Percentiles rank a stretch among this genome's conserved stretches.
phyloP scores from a whole-genome alignment of 495 filamentous ascomycete genomes.

The Annulohypoxylon nitens region DNA sequence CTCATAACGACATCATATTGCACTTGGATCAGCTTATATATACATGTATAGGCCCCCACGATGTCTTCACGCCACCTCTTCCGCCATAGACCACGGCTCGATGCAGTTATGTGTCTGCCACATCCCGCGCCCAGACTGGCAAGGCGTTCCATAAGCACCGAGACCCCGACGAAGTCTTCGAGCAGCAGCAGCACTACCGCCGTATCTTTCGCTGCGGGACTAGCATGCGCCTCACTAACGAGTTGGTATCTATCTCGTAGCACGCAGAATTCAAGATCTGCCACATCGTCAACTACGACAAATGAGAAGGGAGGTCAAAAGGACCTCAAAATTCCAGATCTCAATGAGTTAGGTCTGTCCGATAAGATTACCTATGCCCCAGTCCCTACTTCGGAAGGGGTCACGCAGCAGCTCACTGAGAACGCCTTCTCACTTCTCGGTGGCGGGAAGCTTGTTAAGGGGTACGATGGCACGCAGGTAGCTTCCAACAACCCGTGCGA shows the following conservation, averaged over 20 bases:
- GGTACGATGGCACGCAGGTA: slow-evolving; percentile 63
- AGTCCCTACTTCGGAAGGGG: slow-evolving; percentile 42
- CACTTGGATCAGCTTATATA: not conserved
- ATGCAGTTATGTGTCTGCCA: slow-evolving; percentile 25
- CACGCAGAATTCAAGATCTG: not conserved
- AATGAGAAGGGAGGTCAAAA: not conserved
- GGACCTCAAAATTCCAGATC: slow-evolving; percentile 37
- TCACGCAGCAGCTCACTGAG: slow-evolving; percentile 49
- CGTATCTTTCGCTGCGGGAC: slow-evolving; percentile 40
- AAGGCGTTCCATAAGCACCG: slow-evolving; percentile 44
- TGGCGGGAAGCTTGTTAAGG: slow-evolving; percentile 50
- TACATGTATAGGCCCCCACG: slow-evolving; percentile 18
- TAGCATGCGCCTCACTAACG: slow-evolving; percentile 18
- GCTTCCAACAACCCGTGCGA: slow-evolving; percentile 63
- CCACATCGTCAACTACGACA: not conserved
- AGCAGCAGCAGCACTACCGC: slow-evolving; percentile 2
- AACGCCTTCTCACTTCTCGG: slow-evolving; percentile 50
- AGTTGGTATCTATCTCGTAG: slow-evolving; percentile 31
- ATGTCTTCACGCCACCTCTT: slow-evolving; percentile 41
- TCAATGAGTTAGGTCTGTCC: slow-evolving; percentile 43
- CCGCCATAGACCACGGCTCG: slow-evolving; percentile 37
- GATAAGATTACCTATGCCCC: slow-evolving; percentile 44
- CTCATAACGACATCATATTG: not conserved
- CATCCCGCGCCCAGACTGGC: slow-evolving; percentile 15
- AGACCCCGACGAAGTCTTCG: slow-evolving; percentile 20